Evolutionary conservation across 2,329 filamentous ascomycete genomes (phyloP), one percentile per base, ranked within the genome.

Genomic region (Mycosphaerella arachidis): DNA sequence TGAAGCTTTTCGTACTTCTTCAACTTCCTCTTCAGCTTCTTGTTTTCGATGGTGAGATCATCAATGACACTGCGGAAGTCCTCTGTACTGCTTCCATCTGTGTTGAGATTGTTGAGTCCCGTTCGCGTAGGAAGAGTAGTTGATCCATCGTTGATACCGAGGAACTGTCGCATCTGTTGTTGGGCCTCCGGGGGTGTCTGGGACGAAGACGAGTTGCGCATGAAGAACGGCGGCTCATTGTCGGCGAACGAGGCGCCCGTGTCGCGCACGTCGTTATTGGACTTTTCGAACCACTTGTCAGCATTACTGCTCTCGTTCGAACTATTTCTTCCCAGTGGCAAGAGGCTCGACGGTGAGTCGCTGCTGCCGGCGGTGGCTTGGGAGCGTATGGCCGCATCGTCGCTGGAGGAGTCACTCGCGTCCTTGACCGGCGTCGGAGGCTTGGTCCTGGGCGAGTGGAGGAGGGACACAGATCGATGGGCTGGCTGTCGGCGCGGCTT

Each of bases 1-100:
- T 87, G 85, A 29, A 84, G 76, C 63, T 85, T 86, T 72, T 89
- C 88, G 63, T 90, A 90, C 56, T 84, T 86, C 68, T 84, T 88
- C 56, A 95, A 69, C 68, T 86, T 85, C 66, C 88, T 86, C 75
- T 87, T 92, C 62, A 95, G 73, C 55, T 85, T 87, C 72, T 91
- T 90, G 71, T 94, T 95, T 70, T 92, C 88, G 29, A 96, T 79
- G 0, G 91, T 96, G 60, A 96, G 75, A 71, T 96, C 91, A 68
- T 96, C 91, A 52, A 96, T 95, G 16, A 96, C 90, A 65, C 88
- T 88, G 51, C 91, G 82, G 61, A 86, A 92, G 58, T 92, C 90
- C 58, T 90, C 89, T 30, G 84, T 85, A 54, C 86, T 87, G 70
- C 84, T 90, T 31, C 77, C 78, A 50, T 77, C 76, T 6, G 74